Evolutionary conservation across 192 early-diverging fungal species (phyloP).

Genomic region (Obelidium mucronatum): DNA sequence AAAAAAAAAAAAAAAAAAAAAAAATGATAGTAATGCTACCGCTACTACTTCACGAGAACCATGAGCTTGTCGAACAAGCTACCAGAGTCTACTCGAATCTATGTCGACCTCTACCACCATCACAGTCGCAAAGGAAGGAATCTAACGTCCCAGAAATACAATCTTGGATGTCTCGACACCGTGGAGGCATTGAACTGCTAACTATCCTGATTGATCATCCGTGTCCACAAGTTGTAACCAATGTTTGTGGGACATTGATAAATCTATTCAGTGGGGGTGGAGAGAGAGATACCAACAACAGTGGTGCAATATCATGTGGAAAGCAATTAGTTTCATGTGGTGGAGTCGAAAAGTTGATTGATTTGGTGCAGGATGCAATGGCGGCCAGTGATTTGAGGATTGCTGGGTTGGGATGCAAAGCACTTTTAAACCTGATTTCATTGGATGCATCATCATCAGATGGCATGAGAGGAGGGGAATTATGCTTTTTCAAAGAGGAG

Average conservation of each 20-base stretch:
- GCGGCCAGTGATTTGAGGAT: constrained; percentile 20
- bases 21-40: constrained; percentile 32
- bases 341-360: constrained; percentile 13
- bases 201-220: constrained; percentile 52
- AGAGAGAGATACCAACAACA: too few species aligned
- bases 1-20: background rate
- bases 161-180: constrained; percentile 17
- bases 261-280: constrained; percentile 50
- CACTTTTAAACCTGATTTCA: constrained; percentile 36
- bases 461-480: background rate
- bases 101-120: background rate
- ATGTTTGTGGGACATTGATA: constrained; percentile 52
- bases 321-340: constrained; percentile 4
- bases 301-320: background rate
- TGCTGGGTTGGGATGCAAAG: constrained; percentile 27
- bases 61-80: constrained; percentile 50
- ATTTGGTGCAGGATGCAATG: constrained; percentile 26
- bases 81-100: constrained; percentile 50
- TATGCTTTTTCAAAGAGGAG: background rate
- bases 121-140: constrained; percentile 8
- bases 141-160: constrained; percentile 3
- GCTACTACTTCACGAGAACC: constrained; percentile 49
- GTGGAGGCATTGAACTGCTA: constrained; percentile 49
- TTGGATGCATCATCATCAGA: background rate
- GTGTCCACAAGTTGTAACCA: constrained; percentile 35